Evolutionary conservation across 1,139 yeast species (phyloP), one percentile per base, ranked within the genome.

Genomic region (Nakaseomyces sp.): DNA sequence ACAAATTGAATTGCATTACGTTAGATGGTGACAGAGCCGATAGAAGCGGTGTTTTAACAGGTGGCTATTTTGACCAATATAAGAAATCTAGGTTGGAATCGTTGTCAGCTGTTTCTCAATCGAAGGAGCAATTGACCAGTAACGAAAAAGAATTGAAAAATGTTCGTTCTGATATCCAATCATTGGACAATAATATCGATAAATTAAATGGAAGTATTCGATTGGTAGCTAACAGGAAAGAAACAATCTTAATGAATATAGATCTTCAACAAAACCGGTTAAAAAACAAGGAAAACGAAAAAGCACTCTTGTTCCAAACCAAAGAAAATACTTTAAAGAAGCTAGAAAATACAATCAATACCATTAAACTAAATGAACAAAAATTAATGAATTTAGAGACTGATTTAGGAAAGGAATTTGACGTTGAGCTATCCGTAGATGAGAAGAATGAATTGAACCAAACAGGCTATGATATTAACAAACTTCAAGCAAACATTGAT

Each of bases 1-100:
- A 71, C 57, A 76, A 77, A 35, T 66, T 89, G 30, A 81, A 76
- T 52, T 87, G 95, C 1, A 83, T 91, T 25, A 91, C 98, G 0
- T 68, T 91, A 28, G 94, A 86, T 63, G 98, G 98, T 51, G 97
- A 91, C 60, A 72, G 86, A 52, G 87, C 87, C 38, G 95, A 87
- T 54, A 77, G 76, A 42, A 77, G 72, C 51, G 98, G 98, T 62
- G 84, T 82, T 2, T 65, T 91, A 44, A 80, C 88, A 15, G 98
- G 98, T 65, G 98, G 98, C 43, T 88, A 75, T 58, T 74, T 85
- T 53, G 94, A 87, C 56, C 74, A 72, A 50, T 54, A 54, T 42
- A 58, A 58, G 42, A 77, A 52, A 69, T 81, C 89, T 0, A 71
- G 93, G 50, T 65, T 89, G 40, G 95, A 86, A 53, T 79, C 84